Conservation (phyloP, 768 basidiomycete genomes). For the Vararia minispora region DNA sequence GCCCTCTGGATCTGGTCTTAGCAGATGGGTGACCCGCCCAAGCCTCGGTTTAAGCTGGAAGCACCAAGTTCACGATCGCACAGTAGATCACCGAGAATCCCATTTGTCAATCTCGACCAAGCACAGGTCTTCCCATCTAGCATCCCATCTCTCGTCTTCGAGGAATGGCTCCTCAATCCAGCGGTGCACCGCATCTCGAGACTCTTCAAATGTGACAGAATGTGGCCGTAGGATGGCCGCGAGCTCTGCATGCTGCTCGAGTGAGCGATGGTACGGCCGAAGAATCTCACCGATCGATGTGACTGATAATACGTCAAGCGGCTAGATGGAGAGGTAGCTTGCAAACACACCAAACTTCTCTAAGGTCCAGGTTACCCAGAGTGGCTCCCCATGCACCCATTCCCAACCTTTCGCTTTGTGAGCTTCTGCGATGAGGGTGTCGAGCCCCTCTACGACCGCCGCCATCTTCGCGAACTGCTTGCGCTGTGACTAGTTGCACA, state of each 20-base stretch:
- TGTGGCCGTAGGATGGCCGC: constrained; percentile 51
- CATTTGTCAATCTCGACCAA: constrained; percentile 67
- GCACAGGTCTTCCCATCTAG: constrained; percentile 70
- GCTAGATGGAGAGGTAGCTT: not conserved
- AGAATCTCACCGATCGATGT: constrained; percentile 44
- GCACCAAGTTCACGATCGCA: too few relatives aligned
- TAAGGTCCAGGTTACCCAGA: constrained; percentile 78
- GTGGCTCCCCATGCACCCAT: constrained; percentile 60
- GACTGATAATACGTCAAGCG: constrained; percentile 25
- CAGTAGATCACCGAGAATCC: constrained; percentile 31
- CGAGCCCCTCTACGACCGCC: constrained; percentile 49
- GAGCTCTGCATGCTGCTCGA: constrained; percentile 43
- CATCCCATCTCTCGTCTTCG: constrained; percentile 58
- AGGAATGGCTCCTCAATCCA: constrained; percentile 67
- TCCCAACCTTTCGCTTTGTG: constrained; percentile 59
- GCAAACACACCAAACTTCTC: constrained; percentile 62
- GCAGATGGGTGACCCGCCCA: too few relatives aligned
- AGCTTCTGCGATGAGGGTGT: constrained; percentile 55
- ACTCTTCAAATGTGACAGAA: constrained; percentile 57
- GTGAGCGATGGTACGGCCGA: constrained; percentile 55
- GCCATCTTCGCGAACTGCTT: constrained; percentile 65
- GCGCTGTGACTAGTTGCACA: constrained; percentile 29
- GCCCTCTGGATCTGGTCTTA: too few relatives aligned
- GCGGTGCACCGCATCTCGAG: constrained; percentile 45
- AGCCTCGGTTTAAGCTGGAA: too few relatives aligned